phyloP scores from a whole-genome alignment of 1,139 yeast species.

The Diutina rugosa region DNA sequence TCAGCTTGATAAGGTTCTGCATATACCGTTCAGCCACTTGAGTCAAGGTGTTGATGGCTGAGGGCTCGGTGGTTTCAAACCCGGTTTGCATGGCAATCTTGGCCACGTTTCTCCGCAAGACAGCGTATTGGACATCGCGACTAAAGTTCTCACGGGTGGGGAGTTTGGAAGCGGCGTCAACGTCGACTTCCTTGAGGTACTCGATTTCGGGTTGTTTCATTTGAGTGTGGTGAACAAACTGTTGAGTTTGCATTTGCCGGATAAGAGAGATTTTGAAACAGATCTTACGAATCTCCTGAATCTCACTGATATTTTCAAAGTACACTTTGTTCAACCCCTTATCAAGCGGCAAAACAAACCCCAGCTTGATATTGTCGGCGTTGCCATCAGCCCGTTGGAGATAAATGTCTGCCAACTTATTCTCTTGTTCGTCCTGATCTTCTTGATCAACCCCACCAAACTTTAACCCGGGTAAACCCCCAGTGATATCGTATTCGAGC shows the following conservation, averaged over 20 bases:
- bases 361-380: slow-evolving; percentile 14
- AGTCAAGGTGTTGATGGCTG: slow-evolving; percentile 69
- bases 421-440: slow-evolving; percentile 38
- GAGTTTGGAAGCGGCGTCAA: slow-evolving; percentile 68
- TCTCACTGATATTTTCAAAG: slow-evolving; percentile 54
- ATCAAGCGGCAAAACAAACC: slow-evolving; percentile 22
- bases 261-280: slow-evolving; percentile 85
- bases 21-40: slow-evolving; percentile 77
- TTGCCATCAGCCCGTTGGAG: slow-evolving; percentile 19
- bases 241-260: slow-evolving; percentile 83
- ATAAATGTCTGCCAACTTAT: slow-evolving; percentile 25
- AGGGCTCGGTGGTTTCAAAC: slow-evolving; percentile 70
- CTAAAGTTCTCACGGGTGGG: slow-evolving; percentile 51
- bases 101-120: slow-evolving; percentile 57
- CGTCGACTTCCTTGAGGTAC: slow-evolving; percentile 50
- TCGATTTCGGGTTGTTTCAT: slow-evolving; percentile 60
- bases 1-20: slow-evolving; percentile 57
- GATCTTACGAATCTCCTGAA: slow-evolving; percentile 78
- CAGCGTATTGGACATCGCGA: slow-evolving; percentile 47
- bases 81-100: slow-evolving; percentile 90
- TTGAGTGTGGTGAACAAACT: slow-evolving; percentile 62
- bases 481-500: slow-evolving; percentile 73
- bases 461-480: slow-evolving; percentile 62
- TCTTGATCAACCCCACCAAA: slow-evolving; percentile 39
- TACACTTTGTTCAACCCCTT: slow-evolving; percentile 52